Evolutionary conservation across 2,329 filamentous ascomycete genomes (phyloP).

Genomic region (Coniochaeta prunicola): DNA sequence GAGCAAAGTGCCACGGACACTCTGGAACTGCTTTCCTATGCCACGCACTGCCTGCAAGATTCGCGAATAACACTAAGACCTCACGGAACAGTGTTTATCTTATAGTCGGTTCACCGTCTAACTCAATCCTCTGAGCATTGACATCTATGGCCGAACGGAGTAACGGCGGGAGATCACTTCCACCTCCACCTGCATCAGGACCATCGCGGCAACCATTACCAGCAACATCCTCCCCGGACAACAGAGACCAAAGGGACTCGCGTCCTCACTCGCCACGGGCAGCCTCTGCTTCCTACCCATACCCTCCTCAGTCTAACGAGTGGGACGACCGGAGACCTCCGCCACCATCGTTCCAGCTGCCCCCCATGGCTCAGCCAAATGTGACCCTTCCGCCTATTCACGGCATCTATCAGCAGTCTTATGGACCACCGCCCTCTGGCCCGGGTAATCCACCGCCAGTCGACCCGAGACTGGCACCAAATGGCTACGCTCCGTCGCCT

Average conservation of each 20-base stretch:
- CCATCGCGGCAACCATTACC: not conserved
- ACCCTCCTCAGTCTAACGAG: conserved; percentile 23
- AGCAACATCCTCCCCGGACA: not conserved
- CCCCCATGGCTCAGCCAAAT: conserved; percentile 31
- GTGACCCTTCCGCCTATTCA: conserved; percentile 44
- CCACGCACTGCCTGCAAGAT: not conserved
- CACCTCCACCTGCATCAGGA: not conserved
- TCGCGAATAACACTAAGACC: not conserved
- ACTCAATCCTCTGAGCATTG: not conserved
- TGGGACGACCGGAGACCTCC: conserved; percentile 29
- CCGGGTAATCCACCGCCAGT: not conserved
- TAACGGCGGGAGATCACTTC: not conserved
- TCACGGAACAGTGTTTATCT: not conserved
- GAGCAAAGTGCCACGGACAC: not conserved
- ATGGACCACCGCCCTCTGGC: not conserved
- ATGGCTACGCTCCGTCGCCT: not conserved
- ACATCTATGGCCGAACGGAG: not conserved
- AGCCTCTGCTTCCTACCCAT: not conserved
- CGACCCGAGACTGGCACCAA: not conserved
- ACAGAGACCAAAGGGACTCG: not conserved
- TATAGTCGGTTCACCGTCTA: not conserved
- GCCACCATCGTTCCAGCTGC: conserved; percentile 7
- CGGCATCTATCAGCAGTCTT: conserved; percentile 19
- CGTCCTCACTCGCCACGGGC: not conserved
- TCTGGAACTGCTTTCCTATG: not conserved